These are phyloP conservation scores for Arabidopsis suecica DNA, from an alignment of 345 rosid genomes.

Conservation along the genomic window DNA sequence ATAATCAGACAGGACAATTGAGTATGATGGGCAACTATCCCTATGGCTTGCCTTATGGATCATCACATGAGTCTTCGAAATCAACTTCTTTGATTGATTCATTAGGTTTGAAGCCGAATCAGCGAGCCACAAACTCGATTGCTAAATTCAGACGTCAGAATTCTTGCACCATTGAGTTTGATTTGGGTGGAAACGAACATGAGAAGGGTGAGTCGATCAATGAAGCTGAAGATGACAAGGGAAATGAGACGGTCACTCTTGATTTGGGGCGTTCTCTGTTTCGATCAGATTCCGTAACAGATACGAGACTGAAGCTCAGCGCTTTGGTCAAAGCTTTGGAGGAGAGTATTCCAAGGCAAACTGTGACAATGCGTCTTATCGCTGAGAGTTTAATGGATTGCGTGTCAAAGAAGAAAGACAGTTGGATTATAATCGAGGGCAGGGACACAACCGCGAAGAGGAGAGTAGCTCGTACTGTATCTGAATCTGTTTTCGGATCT, in stretches of 20 bases:
- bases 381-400: conserved; percentile 54
- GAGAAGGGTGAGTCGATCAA: conserved; percentile 53
- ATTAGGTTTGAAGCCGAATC: conserved; percentile 43
- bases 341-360: conserved; percentile 75
- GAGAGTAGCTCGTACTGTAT: conserved; percentile 66
- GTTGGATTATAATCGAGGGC: conserved; percentile 74
- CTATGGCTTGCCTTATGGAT: conserved; percentile 51
- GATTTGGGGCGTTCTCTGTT: conserved; percentile 61
- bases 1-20: conserved; percentile 34
- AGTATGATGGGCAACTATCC: conserved; percentile 26
- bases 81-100: conserved; percentile 58
- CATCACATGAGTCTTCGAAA: conserved; percentile 40
- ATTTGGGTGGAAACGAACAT: conserved; percentile 45
- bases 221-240: conserved; percentile 57
- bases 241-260: conserved; percentile 60
- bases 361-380: conserved; percentile 55
- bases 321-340: conserved; percentile 53
- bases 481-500: conserved; percentile 64
- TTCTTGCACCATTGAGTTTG: conserved; percentile 69
- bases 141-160: conserved; percentile 77
- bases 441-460: conserved; percentile 67
- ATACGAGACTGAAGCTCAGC: conserved; percentile 29
- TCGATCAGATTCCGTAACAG: conserved; percentile 40
- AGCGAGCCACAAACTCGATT: conserved; percentile 45
- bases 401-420: conserved; percentile 49